Evolutionary conservation across 371 early-diverging fungal species (phyloP), one percentile per base, ranked within the genome.

Genomic region (Fennellomyces sp.): DNA sequence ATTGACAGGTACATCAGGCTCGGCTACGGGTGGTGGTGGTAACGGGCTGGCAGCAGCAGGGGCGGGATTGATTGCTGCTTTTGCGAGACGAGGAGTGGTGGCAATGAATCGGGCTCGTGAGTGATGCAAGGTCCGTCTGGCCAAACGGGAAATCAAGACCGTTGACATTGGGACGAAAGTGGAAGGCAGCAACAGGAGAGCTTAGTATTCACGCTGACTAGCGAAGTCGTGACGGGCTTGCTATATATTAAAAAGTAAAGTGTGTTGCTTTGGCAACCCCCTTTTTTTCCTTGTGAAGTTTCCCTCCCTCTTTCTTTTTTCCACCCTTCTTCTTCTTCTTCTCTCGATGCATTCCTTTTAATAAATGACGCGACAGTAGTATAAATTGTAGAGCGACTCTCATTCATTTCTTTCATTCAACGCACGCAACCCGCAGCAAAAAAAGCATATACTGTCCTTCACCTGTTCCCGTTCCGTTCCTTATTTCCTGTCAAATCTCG

Each of bases 381-480:
- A 23, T 11, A 56, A 12, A 39, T 45, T 29, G 29, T 30, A 11
- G 27, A 28, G 26, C 30, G 30, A 25, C n/a, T 35, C 33, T 53
- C 50, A 52, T 57, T 63, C 41, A 36, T 39, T 55, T 53, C 27
- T 39, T n/a, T 47, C 25, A 25, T 33, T 45, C 21, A 41, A 41
- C 41, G 47, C 57, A 7, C 11, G 17, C 56, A 30, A 19, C 29
- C 1, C 42, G 13, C 26, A 10, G 17, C 21, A 25, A 19, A 45
- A 15, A 45, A 17, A 45, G 23, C 15, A 54, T n/a, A 39, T 25
- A 38, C 39, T 13, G 15, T 38, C 39, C 56, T 17, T 13, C 13
- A 47, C 15, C 49, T 60, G 56, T 27, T 56, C 47, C 61, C 65
- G 39, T 60, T 65, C 61, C 45, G 50, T 65, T 65, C 54, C 33